Evolutionary conservation across 2,329 filamentous ascomycete genomes (phyloP).

Genomic region (Dichotomopilus funicola): DNA sequence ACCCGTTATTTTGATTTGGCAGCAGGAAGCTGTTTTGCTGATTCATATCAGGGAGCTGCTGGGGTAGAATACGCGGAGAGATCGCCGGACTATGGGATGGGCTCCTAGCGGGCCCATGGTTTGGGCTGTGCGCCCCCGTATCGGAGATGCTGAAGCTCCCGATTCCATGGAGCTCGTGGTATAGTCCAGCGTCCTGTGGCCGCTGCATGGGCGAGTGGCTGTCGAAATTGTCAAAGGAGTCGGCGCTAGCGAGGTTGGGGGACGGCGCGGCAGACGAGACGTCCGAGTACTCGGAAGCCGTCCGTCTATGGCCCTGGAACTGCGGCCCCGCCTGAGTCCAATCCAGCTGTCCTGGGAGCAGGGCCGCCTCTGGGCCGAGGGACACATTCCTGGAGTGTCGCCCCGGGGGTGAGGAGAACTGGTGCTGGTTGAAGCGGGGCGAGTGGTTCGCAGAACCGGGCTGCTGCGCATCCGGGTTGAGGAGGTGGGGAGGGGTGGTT

Average conservation of each 20-base stretch:
- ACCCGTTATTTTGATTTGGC: constrained; percentile 35
- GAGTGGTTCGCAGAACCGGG: constrained; percentile 48
- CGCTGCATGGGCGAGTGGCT: constrained; percentile 75
- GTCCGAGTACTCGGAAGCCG: constrained; percentile 87
- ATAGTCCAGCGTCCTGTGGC: constrained; percentile 64
- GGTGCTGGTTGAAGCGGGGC: constrained; percentile 50
- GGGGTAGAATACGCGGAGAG: constrained; percentile 54
- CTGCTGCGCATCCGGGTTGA: constrained; percentile 42
- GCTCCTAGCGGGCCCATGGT: constrained; percentile 58
- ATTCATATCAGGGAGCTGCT: constrained; percentile 47
- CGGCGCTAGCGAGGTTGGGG: constrained; percentile 70
- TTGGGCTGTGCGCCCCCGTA: constrained; percentile 57
- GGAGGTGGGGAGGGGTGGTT: constrained; percentile 49
- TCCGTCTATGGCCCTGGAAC: constrained; percentile 77
- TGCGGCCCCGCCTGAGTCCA: constrained; percentile 44
- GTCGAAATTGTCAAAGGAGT: constrained; percentile 69
- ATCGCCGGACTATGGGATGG: constrained; percentile 70
- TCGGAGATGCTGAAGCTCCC: constrained; percentile 76
- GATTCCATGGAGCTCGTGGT: constrained; percentile 71
- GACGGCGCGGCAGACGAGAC: constrained; percentile 81
- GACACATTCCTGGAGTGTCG: constrained; percentile 51
- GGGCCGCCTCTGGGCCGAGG: constrained; percentile 50
- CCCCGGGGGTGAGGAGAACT: constrained; percentile 45
- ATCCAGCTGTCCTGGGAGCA: constrained; percentile 49
- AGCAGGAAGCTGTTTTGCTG: constrained; percentile 44